These are phyloP conservation scores for Suhomyces wounanorum DNA, from an alignment of 1,139 yeast species.

Conservation along the genomic window DNA sequence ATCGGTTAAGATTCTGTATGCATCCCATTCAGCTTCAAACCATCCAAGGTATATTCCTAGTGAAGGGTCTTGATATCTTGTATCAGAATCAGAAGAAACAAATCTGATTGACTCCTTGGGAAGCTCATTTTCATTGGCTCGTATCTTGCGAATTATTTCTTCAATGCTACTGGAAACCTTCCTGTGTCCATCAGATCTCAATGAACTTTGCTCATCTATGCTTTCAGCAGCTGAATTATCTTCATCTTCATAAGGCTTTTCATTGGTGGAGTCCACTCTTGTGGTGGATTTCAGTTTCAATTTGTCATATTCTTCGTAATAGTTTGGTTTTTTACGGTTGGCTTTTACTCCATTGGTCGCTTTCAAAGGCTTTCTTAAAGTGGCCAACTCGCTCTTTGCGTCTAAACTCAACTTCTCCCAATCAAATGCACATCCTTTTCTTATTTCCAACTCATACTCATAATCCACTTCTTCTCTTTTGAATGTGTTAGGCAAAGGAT, in stretches of 20 bases:
- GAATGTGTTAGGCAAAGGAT: conserved; percentile 9
- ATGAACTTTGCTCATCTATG: neutral
- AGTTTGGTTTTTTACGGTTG: conserved; percentile 4
- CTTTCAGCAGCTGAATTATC: neutral
- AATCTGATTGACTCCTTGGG: conserved; percentile 4
- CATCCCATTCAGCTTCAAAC: conserved; percentile 10
- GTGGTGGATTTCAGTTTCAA: neutral
- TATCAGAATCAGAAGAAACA: conserved; percentile 5
- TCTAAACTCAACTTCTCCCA: conserved; percentile 11
- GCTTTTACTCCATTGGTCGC: neutral
- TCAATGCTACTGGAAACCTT: conserved; percentile 1
- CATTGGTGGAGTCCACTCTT: neutral
- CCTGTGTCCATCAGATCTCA: neutral
- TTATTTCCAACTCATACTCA: conserved; percentile 11
- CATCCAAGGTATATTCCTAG: conserved; percentile 8
- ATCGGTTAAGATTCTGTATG: conserved; percentile 7
- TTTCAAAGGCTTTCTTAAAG: conserved; percentile 8
- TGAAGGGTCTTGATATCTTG: conserved; percentile 8
- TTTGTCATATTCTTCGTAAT: conserved; percentile 10
- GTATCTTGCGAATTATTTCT: conserved; percentile 9
- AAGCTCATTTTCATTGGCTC: conserved; percentile 3
- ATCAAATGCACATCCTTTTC: conserved; percentile 13
- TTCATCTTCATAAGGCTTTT: neutral
- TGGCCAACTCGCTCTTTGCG: conserved; percentile 9
- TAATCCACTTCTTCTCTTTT: conserved; percentile 8